A percentile compares a stretch with the other conserved stretches of the same genome.
These are phyloP conservation scores for Thozetella sp. DNA, from an alignment of 495 filamentous ascomycete genomes.

Conservation along the genomic window DNA sequence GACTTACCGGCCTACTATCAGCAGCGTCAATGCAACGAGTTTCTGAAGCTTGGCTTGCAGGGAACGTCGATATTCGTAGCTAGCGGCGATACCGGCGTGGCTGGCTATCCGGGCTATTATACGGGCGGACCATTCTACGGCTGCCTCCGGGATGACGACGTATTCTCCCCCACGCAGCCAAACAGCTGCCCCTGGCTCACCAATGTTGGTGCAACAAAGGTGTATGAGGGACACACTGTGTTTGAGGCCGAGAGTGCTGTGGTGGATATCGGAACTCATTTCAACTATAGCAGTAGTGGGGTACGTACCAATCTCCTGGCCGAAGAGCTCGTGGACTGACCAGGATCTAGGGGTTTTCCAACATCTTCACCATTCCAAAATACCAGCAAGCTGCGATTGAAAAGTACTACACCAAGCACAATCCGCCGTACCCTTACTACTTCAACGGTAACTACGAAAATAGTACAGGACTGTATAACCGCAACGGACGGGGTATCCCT, in stretches of 20 bases:
- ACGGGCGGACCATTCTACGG: constrained; percentile 1
- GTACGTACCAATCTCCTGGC: too few species aligned
- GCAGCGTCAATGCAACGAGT: constrained; percentile 23
- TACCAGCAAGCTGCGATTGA: constrained; percentile 58
- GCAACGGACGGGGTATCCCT: constrained; percentile 59
- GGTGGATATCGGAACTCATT: not conserved
- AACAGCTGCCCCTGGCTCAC: not conserved
- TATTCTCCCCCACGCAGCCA: constrained; percentile 1
- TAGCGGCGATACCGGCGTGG: constrained; percentile 59
- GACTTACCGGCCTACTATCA: constrained; percentile 16
- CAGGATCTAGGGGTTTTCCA: constrained; percentile 72
- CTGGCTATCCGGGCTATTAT: not conserved
- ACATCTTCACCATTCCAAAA: constrained; percentile 57
- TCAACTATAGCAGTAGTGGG: not conserved
- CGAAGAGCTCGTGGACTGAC: too few species aligned
- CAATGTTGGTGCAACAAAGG: not conserved
- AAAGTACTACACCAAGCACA: constrained; percentile 45
- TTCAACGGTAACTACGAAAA: constrained; percentile 26
- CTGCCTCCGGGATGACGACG: constrained; percentile 6
- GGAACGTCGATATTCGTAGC: constrained; percentile 56
- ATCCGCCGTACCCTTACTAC: constrained; percentile 14
- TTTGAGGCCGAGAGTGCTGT: not conserved
- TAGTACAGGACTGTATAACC: constrained; percentile 47
- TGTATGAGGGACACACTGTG: not conserved
- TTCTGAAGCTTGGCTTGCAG: constrained; percentile 61